Evolutionary conservation across 352 stramenopile species (phyloP).

Genomic region (Thraustochytrium striatum): DNA sequence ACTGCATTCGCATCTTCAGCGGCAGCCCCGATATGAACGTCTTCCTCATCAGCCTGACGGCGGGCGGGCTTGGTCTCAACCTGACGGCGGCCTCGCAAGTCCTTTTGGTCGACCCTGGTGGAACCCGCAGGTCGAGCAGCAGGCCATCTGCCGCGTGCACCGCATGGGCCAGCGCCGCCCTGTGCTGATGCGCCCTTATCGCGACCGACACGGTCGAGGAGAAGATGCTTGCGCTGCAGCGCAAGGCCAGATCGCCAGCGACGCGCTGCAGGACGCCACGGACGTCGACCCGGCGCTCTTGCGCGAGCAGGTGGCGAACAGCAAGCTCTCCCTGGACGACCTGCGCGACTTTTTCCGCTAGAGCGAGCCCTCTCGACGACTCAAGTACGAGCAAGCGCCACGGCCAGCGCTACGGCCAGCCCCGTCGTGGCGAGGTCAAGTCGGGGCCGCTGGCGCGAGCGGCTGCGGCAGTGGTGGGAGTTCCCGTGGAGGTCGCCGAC

Average conservation of each 20-base stretch:
- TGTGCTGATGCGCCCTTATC: conserved; percentile 78
- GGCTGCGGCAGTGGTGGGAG: no score
- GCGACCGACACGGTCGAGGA: conserved; percentile 80
- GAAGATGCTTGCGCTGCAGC: conserved; percentile 80
- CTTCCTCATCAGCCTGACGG: conserved; percentile 77
- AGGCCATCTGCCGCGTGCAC: conserved; percentile 86
- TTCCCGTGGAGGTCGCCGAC: no score
- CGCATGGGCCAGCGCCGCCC: conserved; percentile 73
- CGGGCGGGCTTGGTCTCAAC: conserved; percentile 81
- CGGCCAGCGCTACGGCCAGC: no score
- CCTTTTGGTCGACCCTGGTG: conserved; percentile 72
- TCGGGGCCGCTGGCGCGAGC: no score
- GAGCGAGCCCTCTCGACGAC: no score
- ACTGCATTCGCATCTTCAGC: conserved; percentile 66
- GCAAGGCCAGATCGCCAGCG: conserved; percentile 68
- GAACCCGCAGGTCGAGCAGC: conserved; percentile 75
- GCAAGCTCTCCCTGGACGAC: conserved; percentile 50
- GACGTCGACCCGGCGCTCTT: background rate
- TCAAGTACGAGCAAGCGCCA: no score
- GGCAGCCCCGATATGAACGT: conserved; percentile 63
- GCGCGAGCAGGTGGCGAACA: background rate
- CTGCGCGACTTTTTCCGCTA: conserved; percentile 46
- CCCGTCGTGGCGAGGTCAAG: no score
- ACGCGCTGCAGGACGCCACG: conserved; percentile 9
- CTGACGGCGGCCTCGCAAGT: conserved; percentile 78